These are phyloP conservation scores for Lachnellula cervina DNA, from an alignment of 2,329 filamentous ascomycete species.

Conservation along the genomic window DNA sequence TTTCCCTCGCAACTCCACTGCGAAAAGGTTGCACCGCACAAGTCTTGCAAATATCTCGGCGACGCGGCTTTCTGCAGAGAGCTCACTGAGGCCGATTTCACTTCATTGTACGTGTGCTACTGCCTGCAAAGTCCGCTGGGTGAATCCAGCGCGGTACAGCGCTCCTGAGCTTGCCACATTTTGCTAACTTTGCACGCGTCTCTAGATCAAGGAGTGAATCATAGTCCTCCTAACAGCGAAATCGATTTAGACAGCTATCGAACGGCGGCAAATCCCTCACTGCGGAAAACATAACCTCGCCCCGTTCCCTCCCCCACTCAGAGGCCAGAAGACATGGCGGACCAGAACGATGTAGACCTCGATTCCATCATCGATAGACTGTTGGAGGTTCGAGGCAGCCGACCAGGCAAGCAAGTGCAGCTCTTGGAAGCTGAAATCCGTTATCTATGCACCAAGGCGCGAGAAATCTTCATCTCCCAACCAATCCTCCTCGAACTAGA, in stretches of 20 bases:
- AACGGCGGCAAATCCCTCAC: constrained; percentile 11
- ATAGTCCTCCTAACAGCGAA: constrained; percentile 30
- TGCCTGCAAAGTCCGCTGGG: neutral
- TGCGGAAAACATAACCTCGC: constrained; percentile 27
- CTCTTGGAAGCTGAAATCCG: constrained; percentile 94
- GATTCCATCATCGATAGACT: constrained; percentile 99
- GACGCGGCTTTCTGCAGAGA: constrained; percentile 28
- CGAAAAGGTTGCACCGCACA: constrained; percentile 12
- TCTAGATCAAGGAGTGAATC: constrained; percentile 30
- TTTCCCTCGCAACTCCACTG: constrained; percentile 1
- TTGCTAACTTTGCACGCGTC: constrained; percentile 21
- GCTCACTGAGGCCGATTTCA: constrained; percentile 30
- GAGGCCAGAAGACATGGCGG: constrained; percentile 55
- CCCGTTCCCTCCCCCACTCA: constrained; percentile 28
- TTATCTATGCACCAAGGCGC: constrained; percentile 95
- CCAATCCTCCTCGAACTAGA: constrained; percentile 96
- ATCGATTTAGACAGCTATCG: constrained; percentile 14
- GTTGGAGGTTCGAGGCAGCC: constrained; percentile 93
- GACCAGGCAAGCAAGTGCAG: constrained; percentile 97
- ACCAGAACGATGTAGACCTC: constrained; percentile 88
- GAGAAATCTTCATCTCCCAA: constrained; percentile 99
- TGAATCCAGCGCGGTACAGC: constrained; percentile 14
- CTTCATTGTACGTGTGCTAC: constrained; percentile 28
- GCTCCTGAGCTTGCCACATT: constrained; percentile 16
- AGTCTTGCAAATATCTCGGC: constrained; percentile 8